These are phyloP conservation scores for Chlorella sp. DNA, from an alignment of 139 green algal species.

Conservation along the genomic window DNA sequence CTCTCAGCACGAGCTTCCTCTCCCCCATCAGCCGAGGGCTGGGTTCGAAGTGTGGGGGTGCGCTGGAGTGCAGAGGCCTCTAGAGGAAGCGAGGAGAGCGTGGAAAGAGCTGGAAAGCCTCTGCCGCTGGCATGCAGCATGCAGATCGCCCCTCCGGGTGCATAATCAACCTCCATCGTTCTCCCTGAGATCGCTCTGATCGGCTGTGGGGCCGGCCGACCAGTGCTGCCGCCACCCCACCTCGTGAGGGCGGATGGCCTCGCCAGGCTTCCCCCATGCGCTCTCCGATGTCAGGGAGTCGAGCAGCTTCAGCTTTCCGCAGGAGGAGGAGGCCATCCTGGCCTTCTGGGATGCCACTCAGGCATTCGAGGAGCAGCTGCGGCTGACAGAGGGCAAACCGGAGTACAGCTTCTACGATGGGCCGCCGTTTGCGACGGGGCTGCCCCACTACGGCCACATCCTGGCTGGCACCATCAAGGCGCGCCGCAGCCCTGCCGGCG, in stretches of 20 bases:
- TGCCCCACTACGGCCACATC: slow-evolving; percentile 99
- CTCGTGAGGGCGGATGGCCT: background rate
- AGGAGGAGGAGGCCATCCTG: slow-evolving; percentile 85
- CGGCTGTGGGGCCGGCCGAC: too few relatives aligned
- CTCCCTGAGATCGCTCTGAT: too few relatives aligned
- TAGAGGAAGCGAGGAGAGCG: too few relatives aligned
- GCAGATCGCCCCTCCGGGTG: too few relatives aligned
- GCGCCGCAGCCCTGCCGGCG: background rate
- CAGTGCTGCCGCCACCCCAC: too few relatives aligned
- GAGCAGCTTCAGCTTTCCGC: slow-evolving; percentile 82
- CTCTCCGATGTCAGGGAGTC: slow-evolving; percentile 68
- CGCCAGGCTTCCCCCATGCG: background rate
- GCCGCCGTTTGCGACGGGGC: slow-evolving; percentile 96
- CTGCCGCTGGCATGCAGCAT: too few relatives aligned
- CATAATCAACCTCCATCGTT: too few relatives aligned
- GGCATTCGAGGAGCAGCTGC: slow-evolving; percentile 89
- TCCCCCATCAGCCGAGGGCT: too few relatives aligned
- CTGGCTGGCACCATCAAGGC: slow-evolving; percentile 98
- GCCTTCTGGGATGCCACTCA: slow-evolving; percentile 83
- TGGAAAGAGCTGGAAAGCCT: too few relatives aligned
- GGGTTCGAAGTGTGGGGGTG: too few relatives aligned
- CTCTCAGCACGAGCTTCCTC: background rate
- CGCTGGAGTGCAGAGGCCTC: too few relatives aligned
- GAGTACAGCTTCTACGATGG: slow-evolving; percentile 99
- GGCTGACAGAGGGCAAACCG: slow-evolving; percentile 82